A percentile compares a stretch with the other conserved stretches of the same genome.
These are phyloP conservation scores for Adansonia madagascariensis DNA, from an alignment of 441 rosid species.

Conservation along the genomic window DNA sequence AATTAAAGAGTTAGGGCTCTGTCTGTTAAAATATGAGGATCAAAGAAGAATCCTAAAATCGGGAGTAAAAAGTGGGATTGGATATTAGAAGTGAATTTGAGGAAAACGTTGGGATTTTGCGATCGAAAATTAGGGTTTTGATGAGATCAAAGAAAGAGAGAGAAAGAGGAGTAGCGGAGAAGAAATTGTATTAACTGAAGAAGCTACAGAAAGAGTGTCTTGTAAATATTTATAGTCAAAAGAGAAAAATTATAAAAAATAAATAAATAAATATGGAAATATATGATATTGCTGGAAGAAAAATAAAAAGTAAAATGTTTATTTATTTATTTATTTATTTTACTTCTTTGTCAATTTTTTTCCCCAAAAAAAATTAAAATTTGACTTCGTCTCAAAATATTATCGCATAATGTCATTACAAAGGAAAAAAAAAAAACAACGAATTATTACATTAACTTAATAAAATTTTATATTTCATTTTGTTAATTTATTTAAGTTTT, in stretches of 20 bases:
- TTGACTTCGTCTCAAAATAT: too few relatives aligned
- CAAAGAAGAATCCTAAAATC: slow-evolving; percentile 18
- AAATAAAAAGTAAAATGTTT: background rate
- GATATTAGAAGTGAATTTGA: background rate
- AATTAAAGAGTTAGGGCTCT: slow-evolving; percentile 42
- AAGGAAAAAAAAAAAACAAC: too few relatives aligned
- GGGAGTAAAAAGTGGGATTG: background rate
- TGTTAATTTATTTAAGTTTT: background rate
- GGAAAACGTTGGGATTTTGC: slow-evolving; percentile 4
- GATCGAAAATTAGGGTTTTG: slow-evolving; percentile 52
- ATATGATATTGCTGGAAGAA: background rate
- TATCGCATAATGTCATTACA: background rate
- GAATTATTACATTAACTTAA: background rate
- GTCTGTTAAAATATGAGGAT: slow-evolving; percentile 18
- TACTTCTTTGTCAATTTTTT: too few relatives aligned
- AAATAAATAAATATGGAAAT: background rate
- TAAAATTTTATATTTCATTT: background rate
- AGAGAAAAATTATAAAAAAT: background rate
- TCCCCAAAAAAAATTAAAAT: background rate
- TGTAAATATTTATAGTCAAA: slow-evolving; percentile 28
- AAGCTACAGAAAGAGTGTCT: slow-evolving; percentile 31
- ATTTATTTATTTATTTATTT: background rate
- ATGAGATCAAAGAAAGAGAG: slow-evolving; percentile 45
- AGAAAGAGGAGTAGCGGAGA: slow-evolving; percentile 40
- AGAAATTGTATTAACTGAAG: slow-evolving; percentile 35